Percentiles rank a stretch among this genome's conserved stretches.
These are phyloP conservation scores for Gnetum montanum DNA, from an alignment of 75 land plant genomes.

Conservation along the genomic window DNA sequence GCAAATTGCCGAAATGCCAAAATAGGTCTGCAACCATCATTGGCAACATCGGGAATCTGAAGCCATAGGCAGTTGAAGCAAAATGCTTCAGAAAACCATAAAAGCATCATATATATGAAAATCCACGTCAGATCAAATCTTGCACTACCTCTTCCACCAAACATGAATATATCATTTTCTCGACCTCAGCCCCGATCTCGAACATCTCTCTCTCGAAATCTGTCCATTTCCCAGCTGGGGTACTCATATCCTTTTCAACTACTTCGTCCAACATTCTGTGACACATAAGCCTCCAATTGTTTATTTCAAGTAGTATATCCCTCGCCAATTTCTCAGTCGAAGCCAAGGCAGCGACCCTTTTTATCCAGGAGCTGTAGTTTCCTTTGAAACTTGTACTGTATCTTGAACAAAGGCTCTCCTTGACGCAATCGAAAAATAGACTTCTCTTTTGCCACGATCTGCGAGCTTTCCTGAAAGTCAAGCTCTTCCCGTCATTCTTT, in stretches of 20 bases:
- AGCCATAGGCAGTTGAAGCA: no score
- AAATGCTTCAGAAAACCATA: no score
- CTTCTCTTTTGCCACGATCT: slow-evolving; percentile 19
- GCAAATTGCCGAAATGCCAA: no score
- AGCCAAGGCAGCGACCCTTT: slow-evolving; percentile 14
- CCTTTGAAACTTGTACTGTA: slow-evolving; percentile 13
- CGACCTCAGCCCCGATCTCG: slow-evolving; percentile 43
- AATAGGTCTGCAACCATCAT: no score
- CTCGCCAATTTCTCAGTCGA: slow-evolving; percentile 18
- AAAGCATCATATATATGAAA: no score
- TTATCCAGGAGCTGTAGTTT: slow-evolving; percentile 29
- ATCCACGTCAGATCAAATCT: slow-evolving; percentile 23
- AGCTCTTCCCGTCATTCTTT: neutral
- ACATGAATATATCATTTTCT: slow-evolving; percentile 21
- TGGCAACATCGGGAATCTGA: no score
- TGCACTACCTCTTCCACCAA: slow-evolving; percentile 55
- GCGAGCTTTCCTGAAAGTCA: neutral
- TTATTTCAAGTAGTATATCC: slow-evolving; percentile 35
- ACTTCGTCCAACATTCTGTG: slow-evolving; percentile 57
- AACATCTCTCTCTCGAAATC: slow-evolving; percentile 49
- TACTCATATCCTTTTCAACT: slow-evolving; percentile 71
- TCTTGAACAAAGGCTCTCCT: slow-evolving; percentile 26
- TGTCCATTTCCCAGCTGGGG: slow-evolving; percentile 46
- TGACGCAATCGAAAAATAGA: slow-evolving; percentile 42
- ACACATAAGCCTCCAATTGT: slow-evolving; percentile 28